A percentile compares a stretch with the other conserved stretches of the same genome.
phyloP scores from a whole-genome alignment of 305 asterid genomes.

The Fraxinus greggii region DNA sequence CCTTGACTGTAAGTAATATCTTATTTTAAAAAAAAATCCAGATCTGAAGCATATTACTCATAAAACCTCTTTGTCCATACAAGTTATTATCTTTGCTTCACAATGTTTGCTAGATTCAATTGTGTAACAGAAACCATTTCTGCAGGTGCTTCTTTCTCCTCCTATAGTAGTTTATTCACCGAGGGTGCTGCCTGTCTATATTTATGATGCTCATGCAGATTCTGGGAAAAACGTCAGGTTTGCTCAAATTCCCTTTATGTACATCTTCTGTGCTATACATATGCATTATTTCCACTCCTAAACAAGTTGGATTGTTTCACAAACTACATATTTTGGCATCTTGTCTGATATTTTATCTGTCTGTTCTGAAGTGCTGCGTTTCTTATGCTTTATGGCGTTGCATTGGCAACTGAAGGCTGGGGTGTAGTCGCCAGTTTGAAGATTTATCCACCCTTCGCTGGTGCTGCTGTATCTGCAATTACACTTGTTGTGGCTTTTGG shows the following conservation, averaged over 20 bases:
- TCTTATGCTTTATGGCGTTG: slow-evolving; percentile 93
- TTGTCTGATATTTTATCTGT: slow-evolving; percentile 24
- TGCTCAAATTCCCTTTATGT: slow-evolving; percentile 27
- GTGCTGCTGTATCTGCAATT: slow-evolving; percentile 97
- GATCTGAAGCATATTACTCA: slow-evolving; percentile 16
- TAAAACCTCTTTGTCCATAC: slow-evolving; percentile 9
- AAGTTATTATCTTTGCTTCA: slow-evolving; percentile 11
- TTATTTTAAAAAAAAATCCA: slow-evolving; percentile 10
- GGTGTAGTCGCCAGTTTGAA: slow-evolving; percentile 99
- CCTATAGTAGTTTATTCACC: slow-evolving; percentile 99
- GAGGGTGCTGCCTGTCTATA: slow-evolving; percentile 94
- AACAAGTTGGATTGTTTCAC: slow-evolving; percentile 6
- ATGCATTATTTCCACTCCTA: slow-evolving; percentile 7
- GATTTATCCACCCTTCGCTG: slow-evolving; percentile 98
- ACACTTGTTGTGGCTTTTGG: slow-evolving; percentile 99
- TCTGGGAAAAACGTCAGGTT: slow-evolving; percentile 99
- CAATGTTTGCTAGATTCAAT: slow-evolving; percentile 14
- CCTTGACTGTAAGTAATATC: slow-evolving; percentile 84
- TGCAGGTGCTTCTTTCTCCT: slow-evolving; percentile 97
- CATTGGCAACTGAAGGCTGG: slow-evolving; percentile 98
- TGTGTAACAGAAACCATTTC: slow-evolving; percentile 12
- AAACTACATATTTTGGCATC: slow-evolving; percentile 20
- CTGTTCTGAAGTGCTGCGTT: slow-evolving; percentile 76
- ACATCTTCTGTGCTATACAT: slow-evolving; percentile 16
- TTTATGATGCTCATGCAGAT: slow-evolving; percentile 99